A percentile compares a stretch with the other conserved stretches of the same genome.
These are phyloP conservation scores for Plasmodiophora brassicae DNA, from an alignment of 208 protist species.

Conservation along the genomic window DNA sequence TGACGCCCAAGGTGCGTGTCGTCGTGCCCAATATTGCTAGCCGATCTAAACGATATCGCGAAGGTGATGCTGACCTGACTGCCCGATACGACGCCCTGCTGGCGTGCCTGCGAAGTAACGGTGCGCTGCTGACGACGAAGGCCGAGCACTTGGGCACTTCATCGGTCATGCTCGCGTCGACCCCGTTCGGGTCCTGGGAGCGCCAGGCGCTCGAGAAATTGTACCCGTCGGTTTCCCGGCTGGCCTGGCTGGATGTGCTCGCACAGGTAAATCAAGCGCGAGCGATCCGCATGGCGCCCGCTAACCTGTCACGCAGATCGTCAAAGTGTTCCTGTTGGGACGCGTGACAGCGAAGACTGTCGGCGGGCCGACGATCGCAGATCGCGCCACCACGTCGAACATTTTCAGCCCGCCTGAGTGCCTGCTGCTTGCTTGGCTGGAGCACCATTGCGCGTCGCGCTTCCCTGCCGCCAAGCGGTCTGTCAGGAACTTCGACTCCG, in stretches of 20 bases:
- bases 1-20: too few species aligned
- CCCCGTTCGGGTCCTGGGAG: neutral
- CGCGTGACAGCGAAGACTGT: neutral
- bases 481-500: neutral
- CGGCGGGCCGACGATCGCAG: neutral
- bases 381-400: neutral
- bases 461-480: neutral
- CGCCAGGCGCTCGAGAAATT: neutral
- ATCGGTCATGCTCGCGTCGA: neutral
- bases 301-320: conserved; percentile 4
- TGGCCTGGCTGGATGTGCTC: neutral
- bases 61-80: neutral
- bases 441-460: too few species aligned
- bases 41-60: too few species aligned
- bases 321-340: conserved; percentile 27
- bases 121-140: neutral
- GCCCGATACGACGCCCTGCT: neutral
- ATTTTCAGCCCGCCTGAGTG: neutral
- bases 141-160: neutral
- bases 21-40: too few species aligned
- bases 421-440: neutral
- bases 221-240: neutral
- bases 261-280: neutral
- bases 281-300: neutral
- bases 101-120: neutral